Conservation (phyloP, 768 basidiomycete species). For the Tulasnella sp. region DNA sequence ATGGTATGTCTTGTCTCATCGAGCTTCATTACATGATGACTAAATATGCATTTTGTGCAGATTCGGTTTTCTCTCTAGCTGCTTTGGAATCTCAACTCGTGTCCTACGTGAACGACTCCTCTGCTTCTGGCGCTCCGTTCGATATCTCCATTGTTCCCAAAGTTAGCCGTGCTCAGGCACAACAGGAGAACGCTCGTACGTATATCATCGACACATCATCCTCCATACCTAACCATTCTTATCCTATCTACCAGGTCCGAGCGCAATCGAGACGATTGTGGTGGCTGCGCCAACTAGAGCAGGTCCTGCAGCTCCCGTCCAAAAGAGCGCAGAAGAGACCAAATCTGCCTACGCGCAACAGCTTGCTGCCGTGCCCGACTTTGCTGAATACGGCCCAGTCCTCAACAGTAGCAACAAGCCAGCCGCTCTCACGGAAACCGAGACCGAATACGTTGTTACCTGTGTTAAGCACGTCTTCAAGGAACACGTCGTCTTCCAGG, state of each 20-base stretch:
- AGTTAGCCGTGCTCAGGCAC: conserved; percentile 85
- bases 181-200: conserved; percentile 79
- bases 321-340: conserved; percentile 68
- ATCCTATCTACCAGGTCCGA: conserved; percentile 47
- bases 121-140: conserved; percentile 60
- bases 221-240: background rate
- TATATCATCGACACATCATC: conserved; percentile 2
- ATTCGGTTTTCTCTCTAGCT: conserved; percentile 86
- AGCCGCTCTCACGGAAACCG: conserved; percentile 81
- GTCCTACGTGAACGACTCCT: conserved; percentile 81
- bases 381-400: conserved; percentile 73
- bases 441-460: conserved; percentile 95
- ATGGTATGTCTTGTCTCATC: conserved; percentile 48
- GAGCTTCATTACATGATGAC: background rate
- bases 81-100: conserved; percentile 85
- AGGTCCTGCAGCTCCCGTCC: conserved; percentile 50
- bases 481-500: conserved; percentile 95
- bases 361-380: conserved; percentile 75
- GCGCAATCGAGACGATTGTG: conserved; percentile 73
- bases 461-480: conserved; percentile 96
- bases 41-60: conserved; percentile 33
- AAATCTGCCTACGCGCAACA: conserved; percentile 82
- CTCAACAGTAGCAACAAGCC: conserved; percentile 76
- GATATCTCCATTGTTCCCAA: conserved; percentile 81
- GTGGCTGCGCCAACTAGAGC: conserved; percentile 47